Conservation (phyloP, 2,329 filamentous ascomycete species). For the Paecilomyces sp. region DNA sequence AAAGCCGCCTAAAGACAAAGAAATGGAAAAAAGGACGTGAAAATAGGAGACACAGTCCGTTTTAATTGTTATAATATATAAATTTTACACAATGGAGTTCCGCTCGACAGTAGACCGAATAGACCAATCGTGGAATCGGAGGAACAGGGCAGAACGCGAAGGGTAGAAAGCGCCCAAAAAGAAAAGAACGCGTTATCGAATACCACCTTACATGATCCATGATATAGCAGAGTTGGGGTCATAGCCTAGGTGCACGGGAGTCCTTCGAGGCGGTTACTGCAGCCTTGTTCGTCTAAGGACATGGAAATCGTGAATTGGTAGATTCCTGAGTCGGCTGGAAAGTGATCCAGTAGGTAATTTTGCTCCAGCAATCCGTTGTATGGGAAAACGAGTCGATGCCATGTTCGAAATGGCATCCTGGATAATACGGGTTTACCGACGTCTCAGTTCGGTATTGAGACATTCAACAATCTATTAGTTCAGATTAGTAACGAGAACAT, state of each 20-base stretch:
- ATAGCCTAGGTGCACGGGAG: neutral
- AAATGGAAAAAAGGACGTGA: neutral
- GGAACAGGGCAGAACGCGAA: neutral
- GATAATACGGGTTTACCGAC: slow-evolving; percentile 14
- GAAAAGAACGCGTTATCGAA: neutral
- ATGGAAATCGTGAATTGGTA: neutral
- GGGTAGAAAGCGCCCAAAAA: neutral
- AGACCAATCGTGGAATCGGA: slow-evolving; percentile 1
- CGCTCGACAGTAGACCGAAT: neutral
- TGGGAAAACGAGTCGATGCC: slow-evolving; percentile 4
- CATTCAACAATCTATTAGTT: slow-evolving; percentile 27
- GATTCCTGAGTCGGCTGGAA: neutral
- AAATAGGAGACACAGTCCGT: neutral
- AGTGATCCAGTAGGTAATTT: neutral
- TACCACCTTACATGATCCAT: neutral
- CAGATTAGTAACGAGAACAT: slow-evolving; percentile 8
- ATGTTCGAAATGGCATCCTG: slow-evolving; percentile 5
- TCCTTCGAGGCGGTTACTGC: neutral
- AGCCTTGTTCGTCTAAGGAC: neutral
- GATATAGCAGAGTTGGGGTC: neutral
- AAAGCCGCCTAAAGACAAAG: neutral
- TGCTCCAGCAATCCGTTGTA: slow-evolving; percentile 1
- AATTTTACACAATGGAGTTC: slow-evolving; percentile 5
- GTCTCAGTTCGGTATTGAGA: slow-evolving; percentile 28
- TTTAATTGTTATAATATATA: slow-evolving; percentile 2